Evolutionary conservation across 495 filamentous ascomycete genomes (phyloP), one percentile per base, ranked within the genome.

Genomic region (Pseudomonodictys pantanalensis): DNA sequence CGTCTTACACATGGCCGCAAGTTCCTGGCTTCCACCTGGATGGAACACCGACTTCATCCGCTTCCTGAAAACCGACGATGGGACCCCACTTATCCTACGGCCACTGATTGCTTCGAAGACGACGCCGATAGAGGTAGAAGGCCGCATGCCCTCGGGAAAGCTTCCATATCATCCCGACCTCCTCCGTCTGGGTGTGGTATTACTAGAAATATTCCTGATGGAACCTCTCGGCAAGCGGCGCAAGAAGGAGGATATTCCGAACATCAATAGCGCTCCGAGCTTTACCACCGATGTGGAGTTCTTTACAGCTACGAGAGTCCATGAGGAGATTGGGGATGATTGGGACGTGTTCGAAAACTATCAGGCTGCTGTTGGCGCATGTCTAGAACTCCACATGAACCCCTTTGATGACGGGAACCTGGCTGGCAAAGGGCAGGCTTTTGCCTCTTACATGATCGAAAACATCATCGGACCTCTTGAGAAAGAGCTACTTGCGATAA

Each of bases 311-410:
- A 18, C 10, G 9, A 9, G 42, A 20, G 10, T 11, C 10, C 20
- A 11, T 22, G 42, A 45, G 8, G 42, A 45, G n/a, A n/a, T n/a
- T n/a, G n/a, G n/a, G 8, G 8, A 45, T 20, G 42, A 45, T 10
- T 45, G 42, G 42, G 42, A 45, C 42, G 42, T 45, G 8, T 8
- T 10, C 42, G 42, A 45, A 22, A 20, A 45, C 42, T 45, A 45
- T 22, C 10, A 45, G 20, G 42, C 42, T 45, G 42, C 42, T 22
- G 42, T 45, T 10, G 42, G 9, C 8, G 42, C 42, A 8, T 45
- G 42, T 18, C 18, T 45, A 8, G 8, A 18, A 20, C 20, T 9
- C 18, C 8, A 45, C 42, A 22, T 45, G 8, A 9, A 10, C 18
- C 8, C 8, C 42, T 10, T 8, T 20, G 18, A 20, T 45, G 8